Evolutionary conservation across 345 rosid species (phyloP).

Genomic region (Alliaria petiolata): DNA sequence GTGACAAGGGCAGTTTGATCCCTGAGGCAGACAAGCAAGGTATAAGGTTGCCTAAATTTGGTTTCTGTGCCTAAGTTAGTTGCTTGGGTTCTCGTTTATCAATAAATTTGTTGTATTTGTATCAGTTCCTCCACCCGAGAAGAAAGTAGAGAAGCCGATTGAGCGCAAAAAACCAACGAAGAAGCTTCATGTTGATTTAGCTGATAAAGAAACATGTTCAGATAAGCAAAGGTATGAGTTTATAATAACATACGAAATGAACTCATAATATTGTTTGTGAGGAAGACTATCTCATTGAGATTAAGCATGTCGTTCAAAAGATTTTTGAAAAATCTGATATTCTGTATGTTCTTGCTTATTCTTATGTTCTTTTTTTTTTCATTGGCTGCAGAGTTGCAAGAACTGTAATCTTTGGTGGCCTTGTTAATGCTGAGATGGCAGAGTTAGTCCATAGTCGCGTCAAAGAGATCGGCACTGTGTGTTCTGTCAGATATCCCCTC

Average conservation of each 20-base stretch:
- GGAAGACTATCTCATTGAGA: background rate
- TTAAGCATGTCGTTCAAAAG: too few relatives aligned
- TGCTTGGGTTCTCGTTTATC: slow-evolving; percentile 5
- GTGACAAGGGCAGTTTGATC: slow-evolving; percentile 25
- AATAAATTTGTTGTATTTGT: background rate
- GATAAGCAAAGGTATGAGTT: slow-evolving; percentile 77
- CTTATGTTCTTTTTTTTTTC: background rate
- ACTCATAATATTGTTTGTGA: background rate
- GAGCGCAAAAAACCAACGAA: slow-evolving; percentile 45
- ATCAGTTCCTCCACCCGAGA: slow-evolving; percentile 28
- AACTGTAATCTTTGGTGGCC: slow-evolving; percentile 88
- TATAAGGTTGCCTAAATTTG: slow-evolving; percentile 29
- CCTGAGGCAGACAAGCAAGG: slow-evolving; percentile 37
- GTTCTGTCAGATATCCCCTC: slow-evolving; percentile 82
- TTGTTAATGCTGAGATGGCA: slow-evolving; percentile 62
- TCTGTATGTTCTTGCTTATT: background rate
- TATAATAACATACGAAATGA: background rate
- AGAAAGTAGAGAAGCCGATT: slow-evolving; percentile 40
- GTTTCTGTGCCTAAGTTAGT: slow-evolving; percentile 6
- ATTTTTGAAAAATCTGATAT: background rate
- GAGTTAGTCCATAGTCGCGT: slow-evolving; percentile 64
- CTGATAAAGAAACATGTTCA: slow-evolving; percentile 71
- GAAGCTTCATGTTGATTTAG: slow-evolving; percentile 41
- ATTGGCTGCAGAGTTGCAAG: slow-evolving; percentile 67
- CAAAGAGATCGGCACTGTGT: slow-evolving; percentile 62